phyloP scores from a whole-genome alignment of 768 basidiomycete species.

The Megacollybia marginata region DNA sequence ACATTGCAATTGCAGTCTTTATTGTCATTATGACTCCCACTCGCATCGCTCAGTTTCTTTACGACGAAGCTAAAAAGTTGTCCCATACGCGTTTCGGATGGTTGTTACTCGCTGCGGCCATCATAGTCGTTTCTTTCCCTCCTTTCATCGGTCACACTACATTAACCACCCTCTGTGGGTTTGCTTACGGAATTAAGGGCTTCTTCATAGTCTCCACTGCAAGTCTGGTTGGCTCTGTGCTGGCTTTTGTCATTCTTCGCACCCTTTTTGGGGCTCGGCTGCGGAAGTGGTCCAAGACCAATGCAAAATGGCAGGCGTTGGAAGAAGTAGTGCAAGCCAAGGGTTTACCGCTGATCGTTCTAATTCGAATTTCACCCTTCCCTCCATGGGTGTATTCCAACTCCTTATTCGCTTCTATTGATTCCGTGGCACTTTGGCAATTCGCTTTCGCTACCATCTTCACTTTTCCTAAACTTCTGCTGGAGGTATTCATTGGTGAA shows the following conservation, averaged over 20 bases:
- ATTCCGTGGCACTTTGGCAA: conserved; percentile 66
- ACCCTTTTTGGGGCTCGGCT: conserved; percentile 49
- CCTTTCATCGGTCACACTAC: conserved; percentile 67
- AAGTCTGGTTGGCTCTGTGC: conserved; percentile 56
- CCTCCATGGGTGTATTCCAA: conserved; percentile 90
- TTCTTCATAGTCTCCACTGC: conserved; percentile 56
- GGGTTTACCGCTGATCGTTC: conserved; percentile 46
- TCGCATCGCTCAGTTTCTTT: conserved; percentile 61
- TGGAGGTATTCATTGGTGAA: conserved; percentile 72
- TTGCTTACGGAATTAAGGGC: conserved; percentile 77
- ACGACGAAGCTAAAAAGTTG: conserved; percentile 59
- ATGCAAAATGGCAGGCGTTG: conserved; percentile 71
- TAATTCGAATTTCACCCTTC: conserved; percentile 76
- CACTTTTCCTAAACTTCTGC: conserved; percentile 61
- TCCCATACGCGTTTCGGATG: conserved; percentile 56
- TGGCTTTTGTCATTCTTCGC: conserved; percentile 56
- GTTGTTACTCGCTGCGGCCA: conserved; percentile 41
- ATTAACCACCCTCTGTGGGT: conserved; percentile 62
- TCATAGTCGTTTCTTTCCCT: conserved; percentile 48
- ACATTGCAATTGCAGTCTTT: conserved; percentile 36
- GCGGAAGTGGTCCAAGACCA: conserved; percentile 50
- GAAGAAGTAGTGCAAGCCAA: conserved; percentile 70
- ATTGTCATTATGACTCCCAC: conserved; percentile 52
- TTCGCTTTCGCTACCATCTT: conserved; percentile 69
- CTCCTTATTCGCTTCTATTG: conserved; percentile 62